These are phyloP conservation scores for Hypoxylon subgilvum DNA, from an alignment of 495 filamentous ascomycete genomes.

Conservation along the genomic window DNA sequence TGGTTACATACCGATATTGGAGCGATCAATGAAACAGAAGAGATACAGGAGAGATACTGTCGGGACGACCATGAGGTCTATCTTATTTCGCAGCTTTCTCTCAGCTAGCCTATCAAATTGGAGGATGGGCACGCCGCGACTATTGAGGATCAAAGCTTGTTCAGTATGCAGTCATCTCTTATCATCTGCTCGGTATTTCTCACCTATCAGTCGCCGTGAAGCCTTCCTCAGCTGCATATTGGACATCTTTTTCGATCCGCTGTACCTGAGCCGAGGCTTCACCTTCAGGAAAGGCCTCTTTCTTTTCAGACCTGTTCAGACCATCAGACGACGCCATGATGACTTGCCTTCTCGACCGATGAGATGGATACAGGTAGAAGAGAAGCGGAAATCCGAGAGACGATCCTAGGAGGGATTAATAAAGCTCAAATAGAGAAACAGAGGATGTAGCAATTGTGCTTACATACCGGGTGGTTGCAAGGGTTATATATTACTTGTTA, in stretches of 20 bases:
- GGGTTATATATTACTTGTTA: neutral
- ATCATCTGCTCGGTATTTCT: slow-evolving; percentile 18
- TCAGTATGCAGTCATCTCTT: neutral
- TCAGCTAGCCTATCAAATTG: slow-evolving; percentile 67
- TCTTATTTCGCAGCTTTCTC: slow-evolving; percentile 57
- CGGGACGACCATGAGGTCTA: slow-evolving; percentile 61
- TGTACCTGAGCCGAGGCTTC: slow-evolving; percentile 9
- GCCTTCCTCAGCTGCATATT: slow-evolving; percentile 62
- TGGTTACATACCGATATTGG: slow-evolving; percentile 62
- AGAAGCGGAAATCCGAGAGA: neutral
- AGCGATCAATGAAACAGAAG: slow-evolving; percentile 68
- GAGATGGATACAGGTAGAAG: no score
- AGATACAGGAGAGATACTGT: slow-evolving; percentile 63
- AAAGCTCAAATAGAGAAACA: no score
- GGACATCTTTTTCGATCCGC: slow-evolving; percentile 31
- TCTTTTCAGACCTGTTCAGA: slow-evolving; percentile 4
- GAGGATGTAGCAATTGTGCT: no score
- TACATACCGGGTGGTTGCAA: neutral
- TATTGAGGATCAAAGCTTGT: slow-evolving; percentile 27
- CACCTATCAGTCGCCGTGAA: slow-evolving; percentile 67
- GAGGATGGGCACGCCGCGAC: slow-evolving; percentile 61
- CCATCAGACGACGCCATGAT: slow-evolving; percentile 9
- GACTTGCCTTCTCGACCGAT: neutral
- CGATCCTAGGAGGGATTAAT: no score
- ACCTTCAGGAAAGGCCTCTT: neutral